Evolutionary conservation across 2,329 filamentous ascomycete species (phyloP), one percentile per base, ranked within the genome.

Genomic region (Hypoxylon sp.): DNA sequence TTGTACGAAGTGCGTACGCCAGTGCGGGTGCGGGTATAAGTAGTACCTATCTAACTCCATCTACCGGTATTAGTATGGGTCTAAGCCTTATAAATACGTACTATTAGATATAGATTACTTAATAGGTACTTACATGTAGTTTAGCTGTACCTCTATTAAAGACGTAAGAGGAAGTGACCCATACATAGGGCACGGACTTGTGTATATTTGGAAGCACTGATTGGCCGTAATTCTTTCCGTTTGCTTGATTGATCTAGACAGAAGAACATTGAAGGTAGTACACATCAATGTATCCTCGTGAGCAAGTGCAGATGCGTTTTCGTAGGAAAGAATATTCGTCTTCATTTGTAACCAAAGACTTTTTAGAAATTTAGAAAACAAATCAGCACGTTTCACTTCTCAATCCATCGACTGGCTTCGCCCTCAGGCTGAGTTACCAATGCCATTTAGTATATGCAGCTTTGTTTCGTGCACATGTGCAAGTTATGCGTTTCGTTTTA

Each of bases 171-270:
- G 51, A 50, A 60, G 48, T 48, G 52, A 48, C 30, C 25, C 38
- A 45, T 41, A 36, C 19, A 23, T 53, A 58, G 19, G 21, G 50
- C 43, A 59, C 60, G 57, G 46, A 61, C 52, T 55, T 57, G 46
- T 52, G 52, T 62, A 48, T 64, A 63, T 57, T 41, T 43, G 19
- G 61, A 60, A 41, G 48, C 48, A 62, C 52, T 48, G 65, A 68
- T 68, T 62, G 43, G 61, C 21, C 28, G 50, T 49, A 23, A 21
- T n/a, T 49, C 50, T 55, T 61, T 32, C 43, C 50, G 30, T 41
- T 45, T 34, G 30, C 17, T n/a, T 43, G 38, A 21, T 43, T 21
- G 38, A 43, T n/a, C 19, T 19, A 4, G 6, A 19, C 38, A 21
- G 9, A n/a, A 43, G 17, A 5, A 25, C 6, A 25, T 25, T 3